These are phyloP conservation scores for Candida silvicultrix DNA, from an alignment of 805 yeast species.

Conservation along the genomic window DNA sequence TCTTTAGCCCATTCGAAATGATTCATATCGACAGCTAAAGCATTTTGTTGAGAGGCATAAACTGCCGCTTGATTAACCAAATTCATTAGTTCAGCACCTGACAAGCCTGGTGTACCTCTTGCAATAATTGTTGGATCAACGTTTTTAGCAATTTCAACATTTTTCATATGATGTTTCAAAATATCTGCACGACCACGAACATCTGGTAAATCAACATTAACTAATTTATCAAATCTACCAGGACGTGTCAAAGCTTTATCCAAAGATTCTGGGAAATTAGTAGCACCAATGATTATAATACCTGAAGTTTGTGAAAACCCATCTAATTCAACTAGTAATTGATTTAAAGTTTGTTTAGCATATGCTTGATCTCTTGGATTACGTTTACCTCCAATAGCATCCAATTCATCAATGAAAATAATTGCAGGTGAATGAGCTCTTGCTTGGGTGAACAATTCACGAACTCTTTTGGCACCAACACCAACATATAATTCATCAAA, in stretches of 20 bases:
- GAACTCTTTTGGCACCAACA: constrained; percentile 96
- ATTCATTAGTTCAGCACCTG: constrained; percentile 97
- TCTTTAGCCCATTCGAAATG: constrained; percentile 99
- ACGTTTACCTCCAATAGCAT: constrained; percentile 97
- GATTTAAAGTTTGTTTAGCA: constrained; percentile 95
- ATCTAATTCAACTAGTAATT: constrained; percentile 90
- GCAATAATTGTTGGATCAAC: constrained; percentile 91
- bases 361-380: constrained; percentile 97
- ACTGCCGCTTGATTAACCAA: constrained; percentile 98
- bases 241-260: constrained; percentile 98
- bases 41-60: constrained; percentile 89
- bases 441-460: constrained; percentile 91
- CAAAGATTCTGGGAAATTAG: constrained; percentile 94
- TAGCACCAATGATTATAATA: constrained; percentile 94
- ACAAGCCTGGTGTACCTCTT: constrained; percentile 94
- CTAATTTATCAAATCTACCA: constrained; percentile 95
- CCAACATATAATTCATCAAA: constrained; percentile 98
- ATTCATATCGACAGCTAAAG: constrained; percentile 80
- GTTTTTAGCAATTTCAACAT: constrained; percentile 76
- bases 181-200: constrained; percentile 96
- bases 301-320: constrained; percentile 92
- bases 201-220: constrained; percentile 92
- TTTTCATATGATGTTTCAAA: constrained; percentile 83
- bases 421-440: constrained; percentile 95
- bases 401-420: constrained; percentile 94